Evolutionary conservation across 148 eudicot genomes (phyloP), one percentile per base, ranked within the genome.

Genomic region (Rhododendron henanense): DNA sequence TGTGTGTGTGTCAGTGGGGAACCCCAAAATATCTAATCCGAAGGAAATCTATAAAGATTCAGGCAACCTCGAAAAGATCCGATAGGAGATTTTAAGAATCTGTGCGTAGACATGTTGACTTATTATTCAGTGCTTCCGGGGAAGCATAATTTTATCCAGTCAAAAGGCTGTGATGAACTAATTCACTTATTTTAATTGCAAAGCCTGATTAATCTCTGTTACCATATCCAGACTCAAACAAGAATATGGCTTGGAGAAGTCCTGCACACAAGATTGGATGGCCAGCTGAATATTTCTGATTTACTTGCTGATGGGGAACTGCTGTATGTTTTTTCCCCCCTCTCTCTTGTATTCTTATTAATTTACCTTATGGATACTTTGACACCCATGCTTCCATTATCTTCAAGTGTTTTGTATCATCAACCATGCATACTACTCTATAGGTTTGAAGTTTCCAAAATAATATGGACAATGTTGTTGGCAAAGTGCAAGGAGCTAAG

Each of bases 231-330:
- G 98, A 93, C 88, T 79, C 96, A 94, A 89, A 90, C 98, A 84
- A 90, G 94, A 85, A 95, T 93, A 85, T 95, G 98, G 98, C 94
- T 95, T 80, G 96, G 98, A 82, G 98, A 94, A 89, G 92, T 95
- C 57, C 86, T 94, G 82, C 90, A 86, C 39, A 92, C 86, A 50
- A 88, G 94, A 86, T 89, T 95, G 85, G 94, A 94, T 87, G 94
- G 90, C 83, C 87, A 88, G 45, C 63, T 88, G 35, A 83, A 84
- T 82, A 89, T 95, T 71, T 83, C 92, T 57, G 96, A 93, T 83
- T 86, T 95, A 86, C 95, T 95, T 88, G 95, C 93, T 39, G 98
- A 95, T 86, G 98, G 98, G 57, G 93, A 93, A 88, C 87, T 95
- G 41, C 92, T 95, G 98, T 95, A 89, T 33, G 98, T 73, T 85